Evolutionary conservation across 192 early-diverging fungal genomes (phyloP).

Genomic region (Entomortierella chlamydospora): DNA sequence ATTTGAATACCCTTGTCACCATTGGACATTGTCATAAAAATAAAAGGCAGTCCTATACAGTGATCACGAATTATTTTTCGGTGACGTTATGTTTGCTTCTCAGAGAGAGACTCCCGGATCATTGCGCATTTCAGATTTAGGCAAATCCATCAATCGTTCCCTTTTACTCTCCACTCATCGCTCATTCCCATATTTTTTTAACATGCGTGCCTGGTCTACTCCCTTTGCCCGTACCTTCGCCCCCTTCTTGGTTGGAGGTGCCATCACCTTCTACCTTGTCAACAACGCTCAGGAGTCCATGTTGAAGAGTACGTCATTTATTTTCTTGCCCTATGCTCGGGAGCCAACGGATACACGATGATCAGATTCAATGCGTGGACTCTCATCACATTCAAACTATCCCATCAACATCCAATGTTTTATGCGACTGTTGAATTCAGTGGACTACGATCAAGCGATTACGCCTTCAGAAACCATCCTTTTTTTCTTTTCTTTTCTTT

Average conservation of each 20-base stretch:
- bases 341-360: neutral
- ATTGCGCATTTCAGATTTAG: neutral
- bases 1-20: neutral
- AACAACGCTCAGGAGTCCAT: constrained; percentile 56
- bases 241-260: constrained; percentile 66
- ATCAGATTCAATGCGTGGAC: too few species aligned
- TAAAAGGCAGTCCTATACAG: too few species aligned
- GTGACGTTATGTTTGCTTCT: neutral
- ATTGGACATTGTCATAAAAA: too few species aligned
- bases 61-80: too few species aligned
- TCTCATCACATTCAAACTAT: too few species aligned
- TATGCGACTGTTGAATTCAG: too few species aligned
- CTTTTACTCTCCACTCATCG: constrained; percentile 26
- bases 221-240: constrained; percentile 64
- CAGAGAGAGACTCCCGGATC: neutral
- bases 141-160: too few species aligned
- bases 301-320: constrained; percentile 58
- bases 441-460: too few species aligned
- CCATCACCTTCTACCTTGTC: constrained; percentile 62
- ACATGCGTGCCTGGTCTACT: constrained; percentile 69
- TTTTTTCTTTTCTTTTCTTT: too few species aligned
- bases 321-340: neutral
- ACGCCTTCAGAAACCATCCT: too few species aligned
- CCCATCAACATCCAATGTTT: too few species aligned
- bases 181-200: constrained; percentile 1